Base-by-base conservation (phyloP, 2,329 filamentous ascomycete genomes). In the Trichoderma citrinoviride region DNA sequence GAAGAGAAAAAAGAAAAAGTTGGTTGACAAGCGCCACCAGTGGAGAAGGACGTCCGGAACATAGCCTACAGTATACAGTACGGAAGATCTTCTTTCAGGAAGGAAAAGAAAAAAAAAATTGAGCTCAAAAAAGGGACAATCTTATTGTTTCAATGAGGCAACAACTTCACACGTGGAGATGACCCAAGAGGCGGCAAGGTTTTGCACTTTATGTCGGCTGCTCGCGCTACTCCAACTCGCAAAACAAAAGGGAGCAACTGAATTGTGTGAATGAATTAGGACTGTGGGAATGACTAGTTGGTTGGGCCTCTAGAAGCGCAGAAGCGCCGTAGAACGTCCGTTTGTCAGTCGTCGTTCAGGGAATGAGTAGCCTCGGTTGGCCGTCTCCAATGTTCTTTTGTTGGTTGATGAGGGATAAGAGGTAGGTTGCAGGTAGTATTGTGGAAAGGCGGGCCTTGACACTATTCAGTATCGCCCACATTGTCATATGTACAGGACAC, bases 1-100 rank as follows among this genome's bases (percentile, higher is more conserved):
- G 6, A 15, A 15, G 5, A 14, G 12, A 37, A 37, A 37, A 37
- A 37, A 37, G 5, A 14, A 37, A 37, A 54, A n/a, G n/a, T n/a
- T n/a, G n/a, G 25, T 54, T 62, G 60, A 62, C 60, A 62, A 46
- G 49, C 60, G 60, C 60, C 60, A 62, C 60, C 12, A 7, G n/a
- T n/a, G n/a, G n/a, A n/a, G n/a, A n/a, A n/a, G n/a, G n/a, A n/a
- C n/a, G n/a, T n/a, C n/a, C n/a, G n/a, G n/a, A n/a, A n/a, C n/a
- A n/a, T n/a, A n/a, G n/a, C n/a, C n/a, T n/a, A n/a, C n/a, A n/a
- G n/a, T n/a, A n/a, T n/a, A n/a, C n/a, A n/a, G n/a, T n/a, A n/a
- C n/a, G n/a, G n/a, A n/a, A n/a, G n/a, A n/a, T n/a, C n/a, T n/a
- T n/a, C n/a, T n/a, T n/a, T n/a, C n/a, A n/a, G n/a, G n/a, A n/a